Evolutionary conservation across 2,329 filamentous ascomycete species (phyloP).

Genomic region (Bipolaris victoriae): DNA sequence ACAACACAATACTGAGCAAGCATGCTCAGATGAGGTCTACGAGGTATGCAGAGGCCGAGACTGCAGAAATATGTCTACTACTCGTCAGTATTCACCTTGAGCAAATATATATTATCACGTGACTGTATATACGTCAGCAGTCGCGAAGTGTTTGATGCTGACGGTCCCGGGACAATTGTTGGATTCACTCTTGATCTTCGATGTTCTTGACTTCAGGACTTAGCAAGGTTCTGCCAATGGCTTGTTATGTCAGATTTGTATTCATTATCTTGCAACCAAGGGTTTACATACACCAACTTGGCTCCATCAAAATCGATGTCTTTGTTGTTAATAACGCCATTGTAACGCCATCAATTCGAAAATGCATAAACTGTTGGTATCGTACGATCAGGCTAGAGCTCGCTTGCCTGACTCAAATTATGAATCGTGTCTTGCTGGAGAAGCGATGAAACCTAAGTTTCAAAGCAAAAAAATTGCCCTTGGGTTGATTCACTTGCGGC

Average conservation of each 20-base stretch:
- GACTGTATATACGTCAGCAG: background rate
- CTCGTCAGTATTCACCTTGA: background rate
- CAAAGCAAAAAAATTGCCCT: background rate
- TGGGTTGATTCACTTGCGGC: slow-evolving; percentile 19
- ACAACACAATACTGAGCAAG: slow-evolving; percentile 1
- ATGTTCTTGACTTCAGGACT: background rate
- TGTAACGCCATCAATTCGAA: background rate
- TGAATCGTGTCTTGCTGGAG: background rate
- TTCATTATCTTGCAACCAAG: slow-evolving; percentile 12
- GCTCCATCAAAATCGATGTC: background rate
- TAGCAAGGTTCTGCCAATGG: background rate
- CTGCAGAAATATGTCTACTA: background rate
- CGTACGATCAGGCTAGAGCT: background rate
- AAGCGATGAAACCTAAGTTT: background rate
- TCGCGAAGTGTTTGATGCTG: background rate
- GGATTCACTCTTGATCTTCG: background rate
- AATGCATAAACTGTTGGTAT: background rate
- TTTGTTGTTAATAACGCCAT: slow-evolving; percentile 15
- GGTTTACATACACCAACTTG: slow-evolving; percentile 34
- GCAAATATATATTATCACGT: background rate
- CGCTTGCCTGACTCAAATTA: background rate
- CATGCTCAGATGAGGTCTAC: background rate
- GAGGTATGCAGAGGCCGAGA: background rate
- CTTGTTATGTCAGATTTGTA: slow-evolving; percentile 24
- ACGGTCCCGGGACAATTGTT: background rate